A percentile compares a stretch with the other conserved stretches of the same genome.
Evolutionary conservation across 2,329 filamentous ascomycete species (phyloP).

Genomic region (Malbranchea zuffiana): DNA sequence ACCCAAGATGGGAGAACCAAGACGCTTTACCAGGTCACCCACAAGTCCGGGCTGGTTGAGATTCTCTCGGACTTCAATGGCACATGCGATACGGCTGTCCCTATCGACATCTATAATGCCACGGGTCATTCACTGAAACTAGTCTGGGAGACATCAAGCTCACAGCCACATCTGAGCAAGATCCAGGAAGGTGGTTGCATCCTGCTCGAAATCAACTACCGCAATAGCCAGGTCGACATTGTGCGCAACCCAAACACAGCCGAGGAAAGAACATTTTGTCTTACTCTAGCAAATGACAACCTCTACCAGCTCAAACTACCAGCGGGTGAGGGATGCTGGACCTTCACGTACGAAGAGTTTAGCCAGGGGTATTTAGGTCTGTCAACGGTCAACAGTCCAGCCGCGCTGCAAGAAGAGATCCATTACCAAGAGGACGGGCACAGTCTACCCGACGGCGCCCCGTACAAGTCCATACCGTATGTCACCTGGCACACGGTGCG

Average conservation of each 20-base stretch:
- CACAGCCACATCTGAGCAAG: conserved; percentile 1
- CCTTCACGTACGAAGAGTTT: not conserved
- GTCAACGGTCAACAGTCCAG: not conserved
- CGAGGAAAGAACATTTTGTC: not conserved
- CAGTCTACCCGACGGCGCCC: not conserved
- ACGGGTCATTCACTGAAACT: conserved; percentile 6
- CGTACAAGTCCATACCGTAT: conserved; percentile 3
- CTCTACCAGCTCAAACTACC: conserved; percentile 1
- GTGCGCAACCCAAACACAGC: not conserved
- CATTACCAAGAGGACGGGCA: conserved; percentile 1
- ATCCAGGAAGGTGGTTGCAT: not conserved
- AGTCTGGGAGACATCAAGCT: not conserved
- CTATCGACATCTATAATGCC: conserved; percentile 3
- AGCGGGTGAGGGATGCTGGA: not conserved
- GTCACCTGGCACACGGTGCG: not conserved
- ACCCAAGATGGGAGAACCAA: not conserved
- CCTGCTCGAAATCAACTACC: conserved; percentile 3
- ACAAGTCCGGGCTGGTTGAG: conserved; percentile 7
- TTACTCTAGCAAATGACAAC: not conserved
- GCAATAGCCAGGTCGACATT: not conserved
- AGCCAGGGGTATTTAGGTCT: not conserved
- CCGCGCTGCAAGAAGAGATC: conserved; percentile 1
- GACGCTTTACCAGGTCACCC: conserved; percentile 1
- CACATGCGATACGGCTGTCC: conserved; percentile 3
- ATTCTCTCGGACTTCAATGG: conserved; percentile 2